A percentile compares a stretch with the other conserved stretches of the same genome.
Conservation (phyloP, 192 early-diverging fungal species). For the Pilobolus umbonatus region DNA sequence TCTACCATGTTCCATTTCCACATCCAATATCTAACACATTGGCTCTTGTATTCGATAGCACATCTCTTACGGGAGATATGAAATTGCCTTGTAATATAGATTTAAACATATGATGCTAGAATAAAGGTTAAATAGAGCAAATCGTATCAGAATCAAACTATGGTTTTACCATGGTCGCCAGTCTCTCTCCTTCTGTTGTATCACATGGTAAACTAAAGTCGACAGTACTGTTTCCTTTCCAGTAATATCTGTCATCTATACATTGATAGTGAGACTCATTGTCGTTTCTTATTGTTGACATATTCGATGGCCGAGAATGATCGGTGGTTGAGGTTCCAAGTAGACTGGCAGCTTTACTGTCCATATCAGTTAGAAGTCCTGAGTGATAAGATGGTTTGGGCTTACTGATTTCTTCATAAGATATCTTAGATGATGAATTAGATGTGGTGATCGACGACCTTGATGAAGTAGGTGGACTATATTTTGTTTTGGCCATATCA, state of each 20-base stretch:
- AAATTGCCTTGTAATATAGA: slow-evolving; percentile 16
- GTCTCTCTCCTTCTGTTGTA: slow-evolving; percentile 11
- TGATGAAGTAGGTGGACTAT: no score
- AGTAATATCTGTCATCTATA: neutral
- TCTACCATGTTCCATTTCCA: slow-evolving; percentile 16
- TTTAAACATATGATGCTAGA: slow-evolving; percentile 25
- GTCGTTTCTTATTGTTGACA: no score
- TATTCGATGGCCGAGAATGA: no score
- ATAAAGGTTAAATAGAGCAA: neutral
- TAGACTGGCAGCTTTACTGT: no score
- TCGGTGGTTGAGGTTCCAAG: no score
- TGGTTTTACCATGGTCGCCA: slow-evolving; percentile 10
- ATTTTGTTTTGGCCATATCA: no score
- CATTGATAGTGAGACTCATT: no score
- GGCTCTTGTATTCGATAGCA: neutral
- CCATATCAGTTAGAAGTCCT: no score
- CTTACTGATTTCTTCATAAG: no score
- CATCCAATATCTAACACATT: slow-evolving; percentile 20
- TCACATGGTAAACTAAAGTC: slow-evolving; percentile 14
- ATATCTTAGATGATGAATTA: no score
- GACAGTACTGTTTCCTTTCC: neutral
- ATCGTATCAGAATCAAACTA: neutral
- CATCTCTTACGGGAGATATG: slow-evolving; percentile 12
- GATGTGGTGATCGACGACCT: no score
- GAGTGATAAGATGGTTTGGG: no score